phyloP scores from a whole-genome alignment of 176 grass and related monocot species.

The Musa schizocarpa region DNA sequence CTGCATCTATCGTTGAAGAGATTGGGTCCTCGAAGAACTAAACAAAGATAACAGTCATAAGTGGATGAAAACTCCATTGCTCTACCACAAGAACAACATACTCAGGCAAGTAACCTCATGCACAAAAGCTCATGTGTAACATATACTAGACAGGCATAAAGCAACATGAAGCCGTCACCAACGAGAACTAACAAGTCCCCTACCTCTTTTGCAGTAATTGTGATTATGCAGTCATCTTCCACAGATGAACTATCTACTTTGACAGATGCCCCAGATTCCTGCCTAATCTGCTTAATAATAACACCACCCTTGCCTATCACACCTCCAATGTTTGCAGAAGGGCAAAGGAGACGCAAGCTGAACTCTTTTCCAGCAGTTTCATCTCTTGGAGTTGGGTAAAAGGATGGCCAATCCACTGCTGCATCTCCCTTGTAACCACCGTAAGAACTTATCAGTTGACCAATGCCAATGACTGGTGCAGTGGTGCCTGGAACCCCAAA shows the following conservation, averaged over 20 bases:
- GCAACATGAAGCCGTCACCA: background rate
- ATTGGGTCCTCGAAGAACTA: constrained; percentile 92
- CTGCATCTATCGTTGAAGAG: constrained; percentile 84
- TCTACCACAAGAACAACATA: background rate
- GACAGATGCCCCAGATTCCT: constrained; percentile 89
- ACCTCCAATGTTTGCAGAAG: constrained; percentile 58
- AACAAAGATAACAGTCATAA: constrained; percentile 22
- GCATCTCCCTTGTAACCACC: constrained; percentile 65
- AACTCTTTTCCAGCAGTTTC: constrained; percentile 78
- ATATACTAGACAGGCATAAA: background rate
- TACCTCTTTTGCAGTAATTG: constrained; percentile 89
- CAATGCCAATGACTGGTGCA: constrained; percentile 51
- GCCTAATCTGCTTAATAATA: constrained; percentile 93
- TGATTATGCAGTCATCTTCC: constrained; percentile 90
- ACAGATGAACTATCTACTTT: constrained; percentile 66
- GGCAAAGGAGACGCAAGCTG: constrained; percentile 71
- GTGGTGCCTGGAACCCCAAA: constrained; percentile 38
- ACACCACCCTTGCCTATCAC: constrained; percentile 93
- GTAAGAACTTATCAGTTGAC: constrained; percentile 51
- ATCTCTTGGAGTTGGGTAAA: constrained; percentile 62
- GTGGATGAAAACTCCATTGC: background rate
- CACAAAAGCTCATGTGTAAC: background rate
- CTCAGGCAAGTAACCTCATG: background rate
- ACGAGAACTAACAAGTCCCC: constrained; percentile 3
- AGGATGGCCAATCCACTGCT: constrained; percentile 58